Conservation (phyloP, 805 yeast species). For the Suhomyces sp. region DNA sequence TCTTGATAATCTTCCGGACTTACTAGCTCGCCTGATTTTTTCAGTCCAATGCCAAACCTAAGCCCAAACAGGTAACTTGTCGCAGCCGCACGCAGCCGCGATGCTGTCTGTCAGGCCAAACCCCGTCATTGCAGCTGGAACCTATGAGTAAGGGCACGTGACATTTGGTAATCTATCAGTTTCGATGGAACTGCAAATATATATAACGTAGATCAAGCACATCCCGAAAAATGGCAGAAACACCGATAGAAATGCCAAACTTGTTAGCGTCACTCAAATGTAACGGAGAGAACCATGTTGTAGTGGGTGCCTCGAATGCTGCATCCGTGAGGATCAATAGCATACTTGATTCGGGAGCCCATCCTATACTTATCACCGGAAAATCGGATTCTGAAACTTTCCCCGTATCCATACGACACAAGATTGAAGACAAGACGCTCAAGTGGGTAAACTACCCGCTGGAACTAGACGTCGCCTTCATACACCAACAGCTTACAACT, state of each 20-base stretch:
- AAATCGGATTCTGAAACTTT: constrained; percentile 12
- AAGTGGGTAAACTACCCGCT: constrained; percentile 16
- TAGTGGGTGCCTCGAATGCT: constrained; percentile 52
- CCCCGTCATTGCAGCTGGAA: background rate
- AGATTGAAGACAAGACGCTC: constrained; percentile 24
- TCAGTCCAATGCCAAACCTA: background rate
- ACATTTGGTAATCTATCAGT: constrained; percentile 12
- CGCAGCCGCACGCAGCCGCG: background rate
- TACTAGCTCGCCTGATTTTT: background rate
- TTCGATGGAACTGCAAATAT: background rate
- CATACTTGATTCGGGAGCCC: constrained; percentile 54
- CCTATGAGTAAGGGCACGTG: constrained; percentile 12
- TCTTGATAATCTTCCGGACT: background rate
- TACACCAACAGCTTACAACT: constrained; percentile 31
- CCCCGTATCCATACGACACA: constrained; percentile 23
- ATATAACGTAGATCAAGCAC: background rate
- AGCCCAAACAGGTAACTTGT: background rate
- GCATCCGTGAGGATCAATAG: constrained; percentile 47
- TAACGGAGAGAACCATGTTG: constrained; percentile 51
- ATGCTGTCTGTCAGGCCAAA: background rate
- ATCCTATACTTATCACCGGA: constrained; percentile 48
- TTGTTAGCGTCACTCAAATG: constrained; percentile 46
- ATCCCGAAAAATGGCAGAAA: background rate
- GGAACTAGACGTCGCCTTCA: constrained; percentile 38
- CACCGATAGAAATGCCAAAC: constrained; percentile 9